These are phyloP conservation scores for Chalciporus pseudorubinellus DNA, from an alignment of 768 basidiomycete genomes.

Conservation along the genomic window DNA sequence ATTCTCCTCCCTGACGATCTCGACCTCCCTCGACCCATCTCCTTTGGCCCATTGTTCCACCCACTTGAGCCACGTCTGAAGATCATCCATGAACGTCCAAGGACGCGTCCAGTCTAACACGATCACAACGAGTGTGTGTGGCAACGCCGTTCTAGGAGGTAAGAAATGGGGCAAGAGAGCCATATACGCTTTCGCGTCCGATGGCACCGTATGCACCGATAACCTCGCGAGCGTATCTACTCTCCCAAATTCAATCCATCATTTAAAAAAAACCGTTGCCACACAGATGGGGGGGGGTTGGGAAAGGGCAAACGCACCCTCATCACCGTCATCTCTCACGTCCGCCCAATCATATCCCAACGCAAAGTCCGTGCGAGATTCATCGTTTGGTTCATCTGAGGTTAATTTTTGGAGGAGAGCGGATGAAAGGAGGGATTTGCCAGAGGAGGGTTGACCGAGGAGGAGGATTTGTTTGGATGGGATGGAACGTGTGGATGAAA, in stretches of 20 bases:
- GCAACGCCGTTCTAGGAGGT: conserved; percentile 63
- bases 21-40: conserved; percentile 64
- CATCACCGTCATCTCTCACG: conserved; percentile 88
- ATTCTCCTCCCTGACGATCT: conserved; percentile 76
- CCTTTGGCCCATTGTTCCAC: conserved; percentile 77
- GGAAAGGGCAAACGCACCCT: conserved; percentile 67
- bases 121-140: conserved; percentile 77
- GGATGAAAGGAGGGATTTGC: conserved; percentile 73
- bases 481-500: conserved; percentile 76
- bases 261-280: no score
- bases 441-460: conserved; percentile 74
- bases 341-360: conserved; percentile 93
- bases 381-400: conserved; percentile 56
- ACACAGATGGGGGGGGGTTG: no score
- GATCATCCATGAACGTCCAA: conserved; percentile 84
- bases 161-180: conserved; percentile 75
- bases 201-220: conserved; percentile 89
- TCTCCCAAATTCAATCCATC: no score
- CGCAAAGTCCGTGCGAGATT: conserved; percentile 71
- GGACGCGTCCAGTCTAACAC: conserved; percentile 95
- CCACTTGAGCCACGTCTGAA: conserved; percentile 84
- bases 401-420: conserved; percentile 67
- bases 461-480: conserved; percentile 86
- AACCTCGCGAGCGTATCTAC: conserved; percentile 85
- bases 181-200: conserved; percentile 67